Conservation (phyloP, 768 basidiomycete genomes). For the Suillus spraguei region DNA sequence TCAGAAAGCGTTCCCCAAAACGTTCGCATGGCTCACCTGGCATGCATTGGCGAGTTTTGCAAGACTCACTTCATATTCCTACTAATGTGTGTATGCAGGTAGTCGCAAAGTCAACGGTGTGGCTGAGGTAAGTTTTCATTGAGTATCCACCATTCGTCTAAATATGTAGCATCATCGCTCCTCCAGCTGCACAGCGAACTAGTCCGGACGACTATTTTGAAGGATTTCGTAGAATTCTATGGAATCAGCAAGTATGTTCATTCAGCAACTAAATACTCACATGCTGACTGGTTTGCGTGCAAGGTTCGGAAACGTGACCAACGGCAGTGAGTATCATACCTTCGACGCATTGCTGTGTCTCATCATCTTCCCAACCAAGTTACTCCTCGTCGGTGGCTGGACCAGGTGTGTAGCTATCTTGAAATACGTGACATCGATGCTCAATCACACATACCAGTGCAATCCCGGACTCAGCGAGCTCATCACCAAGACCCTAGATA, state of each 20-base stretch:
- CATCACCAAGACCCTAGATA: constrained; percentile 78
- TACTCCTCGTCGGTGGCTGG: constrained; percentile 92
- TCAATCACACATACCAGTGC: constrained; percentile 48
- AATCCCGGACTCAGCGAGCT: constrained; percentile 87
- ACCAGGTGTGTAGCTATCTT: constrained; percentile 49
- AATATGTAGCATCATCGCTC: background rate
- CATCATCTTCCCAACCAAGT: constrained; percentile 46
- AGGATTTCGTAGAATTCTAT: constrained; percentile 93
- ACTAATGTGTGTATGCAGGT: constrained; percentile 37
- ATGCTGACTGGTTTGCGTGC: constrained; percentile 18
- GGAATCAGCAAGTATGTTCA: constrained; percentile 71
- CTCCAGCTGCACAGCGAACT: constrained; percentile 83
- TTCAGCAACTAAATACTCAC: background rate
- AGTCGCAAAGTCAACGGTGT: constrained; percentile 94
- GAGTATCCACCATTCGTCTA: background rate
- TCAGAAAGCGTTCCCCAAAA: constrained; percentile 85
- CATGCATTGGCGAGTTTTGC: constrained; percentile 63
- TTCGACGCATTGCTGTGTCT: background rate
- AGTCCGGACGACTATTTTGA: constrained; percentile 79
- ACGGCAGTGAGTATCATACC: constrained; percentile 68
- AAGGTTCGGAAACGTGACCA: constrained; percentile 89
- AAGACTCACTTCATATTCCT: constrained; percentile 6
- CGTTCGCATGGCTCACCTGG: constrained; percentile 90
- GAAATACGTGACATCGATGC: background rate
- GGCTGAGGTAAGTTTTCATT: constrained; percentile 61